Percentiles rank a stretch among this genome's conserved stretches.
These are phyloP conservation scores for Inonotus hispidus DNA, from an alignment of 1,284 basidiomycete species.

Conservation along the genomic window DNA sequence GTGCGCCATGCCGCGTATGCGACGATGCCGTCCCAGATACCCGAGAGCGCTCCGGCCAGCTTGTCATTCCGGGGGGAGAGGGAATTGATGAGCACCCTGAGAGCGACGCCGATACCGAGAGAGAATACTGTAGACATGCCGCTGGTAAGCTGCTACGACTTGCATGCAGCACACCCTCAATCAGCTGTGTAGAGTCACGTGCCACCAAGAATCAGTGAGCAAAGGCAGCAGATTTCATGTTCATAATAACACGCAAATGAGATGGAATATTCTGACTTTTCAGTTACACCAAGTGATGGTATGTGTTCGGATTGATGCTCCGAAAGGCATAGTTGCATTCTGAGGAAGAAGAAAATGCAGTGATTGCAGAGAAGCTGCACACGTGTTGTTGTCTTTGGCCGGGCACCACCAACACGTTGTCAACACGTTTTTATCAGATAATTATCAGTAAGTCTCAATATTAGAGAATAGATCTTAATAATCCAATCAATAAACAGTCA, in stretches of 20 bases:
- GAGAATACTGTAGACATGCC: slow-evolving; percentile 5
- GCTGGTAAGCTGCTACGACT: too few relatives aligned
- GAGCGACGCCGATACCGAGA: slow-evolving; percentile 9
- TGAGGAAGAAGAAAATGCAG: too few relatives aligned
- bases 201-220: too few relatives aligned
- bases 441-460: not conserved
- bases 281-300: too few relatives aligned
- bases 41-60: slow-evolving; percentile 52
- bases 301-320: too few relatives aligned
- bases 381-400: not conserved
- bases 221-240: too few relatives aligned
- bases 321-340: too few relatives aligned
- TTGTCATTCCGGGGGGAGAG: slow-evolving; percentile 25
- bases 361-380: too few relatives aligned
- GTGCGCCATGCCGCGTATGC: slow-evolving; percentile 56
- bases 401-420: not conserved
- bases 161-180: too few relatives aligned
- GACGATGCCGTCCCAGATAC: slow-evolving; percentile 70
- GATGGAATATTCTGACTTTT: too few relatives aligned
- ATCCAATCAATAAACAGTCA: not conserved
- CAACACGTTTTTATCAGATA: not conserved
- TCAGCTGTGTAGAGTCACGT: too few relatives aligned
- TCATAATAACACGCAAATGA: too few relatives aligned
- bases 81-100: slow-evolving; percentile 8
- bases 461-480: not conserved